Evolutionary conservation across 345 rosid species (phyloP).

Genomic region (Citrus sinensis): DNA sequence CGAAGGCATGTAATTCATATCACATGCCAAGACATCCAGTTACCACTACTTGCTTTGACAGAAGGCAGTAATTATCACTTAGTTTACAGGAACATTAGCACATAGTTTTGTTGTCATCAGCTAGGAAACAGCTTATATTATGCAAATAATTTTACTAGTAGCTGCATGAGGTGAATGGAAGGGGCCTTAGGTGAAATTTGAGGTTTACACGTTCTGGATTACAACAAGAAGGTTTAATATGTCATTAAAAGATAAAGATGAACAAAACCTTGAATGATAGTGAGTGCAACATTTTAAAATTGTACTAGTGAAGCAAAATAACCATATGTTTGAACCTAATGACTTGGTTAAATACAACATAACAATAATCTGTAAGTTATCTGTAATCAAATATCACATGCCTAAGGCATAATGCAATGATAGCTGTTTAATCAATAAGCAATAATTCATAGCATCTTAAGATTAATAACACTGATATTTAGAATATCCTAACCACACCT

Average conservation of each 20-base stretch:
- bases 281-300: not conserved
- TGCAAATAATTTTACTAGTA: not conserved
- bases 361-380: not conserved
- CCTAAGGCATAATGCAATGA: not conserved
- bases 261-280: not conserved
- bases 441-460: not conserved
- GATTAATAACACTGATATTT: not conserved
- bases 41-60: not conserved
- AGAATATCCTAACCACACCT: not conserved
- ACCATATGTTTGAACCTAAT: not conserved
- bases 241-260: not conserved
- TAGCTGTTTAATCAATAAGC: not conserved
- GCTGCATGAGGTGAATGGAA: not conserved
- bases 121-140: not conserved
- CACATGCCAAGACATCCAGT: not conserved
- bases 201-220: not conserved
- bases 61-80: not conserved
- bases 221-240: not conserved
- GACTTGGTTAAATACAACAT: not conserved
- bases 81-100: not conserved
- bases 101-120: not conserved
- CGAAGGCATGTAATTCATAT: not conserved
- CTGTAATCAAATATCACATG: not conserved
- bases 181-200: not conserved
- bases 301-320: not conserved